Evolutionary conservation across 495 filamentous ascomycete genomes (phyloP).

Genomic region (Alectoria sarmentosa): DNA sequence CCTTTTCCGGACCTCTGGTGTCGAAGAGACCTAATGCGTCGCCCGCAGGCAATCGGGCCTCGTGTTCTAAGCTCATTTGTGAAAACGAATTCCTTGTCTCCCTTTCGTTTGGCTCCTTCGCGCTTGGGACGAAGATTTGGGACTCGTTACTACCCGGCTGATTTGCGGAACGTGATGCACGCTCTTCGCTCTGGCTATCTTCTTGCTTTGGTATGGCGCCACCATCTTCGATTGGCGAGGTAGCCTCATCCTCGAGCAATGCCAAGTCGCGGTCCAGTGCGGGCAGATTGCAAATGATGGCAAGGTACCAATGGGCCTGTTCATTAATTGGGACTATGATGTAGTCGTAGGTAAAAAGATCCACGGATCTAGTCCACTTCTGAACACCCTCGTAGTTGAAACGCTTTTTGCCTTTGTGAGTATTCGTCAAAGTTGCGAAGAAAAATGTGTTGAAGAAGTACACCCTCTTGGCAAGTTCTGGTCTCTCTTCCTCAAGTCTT

Average conservation of each 20-base stretch:
- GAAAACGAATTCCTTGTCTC: constrained; percentile 25
- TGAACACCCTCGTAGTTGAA: constrained; percentile 79
- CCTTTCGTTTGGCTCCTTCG: constrained; percentile 13
- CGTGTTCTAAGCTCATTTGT: constrained; percentile 23
- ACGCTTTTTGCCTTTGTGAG: constrained; percentile 44
- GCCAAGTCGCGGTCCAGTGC: constrained; percentile 36
- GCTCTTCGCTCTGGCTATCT: background rate
- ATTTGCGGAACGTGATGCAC: background rate
- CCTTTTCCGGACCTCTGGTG: constrained; percentile 23
- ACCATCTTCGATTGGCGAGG: constrained; percentile 12
- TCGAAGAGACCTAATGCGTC: background rate
- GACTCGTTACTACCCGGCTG: background rate
- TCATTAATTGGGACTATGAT: constrained; percentile 91
- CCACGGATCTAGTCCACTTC: constrained; percentile 81
- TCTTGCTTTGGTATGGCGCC: background rate
- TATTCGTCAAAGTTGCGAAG: constrained; percentile 63
- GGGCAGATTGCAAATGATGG: constrained; percentile 87
- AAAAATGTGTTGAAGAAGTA: constrained; percentile 94
- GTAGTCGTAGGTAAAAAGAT: constrained; percentile 81
- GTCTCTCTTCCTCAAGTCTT: constrained; percentile 47
- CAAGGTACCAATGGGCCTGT: constrained; percentile 83
- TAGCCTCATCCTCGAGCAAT: constrained; percentile 2
- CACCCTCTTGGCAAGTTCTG: constrained; percentile 53
- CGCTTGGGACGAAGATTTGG: background rate
- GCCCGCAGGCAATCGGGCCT: background rate